Evolutionary conservation across 83 land plant species (phyloP).

Genomic region (Thuja plicata): DNA sequence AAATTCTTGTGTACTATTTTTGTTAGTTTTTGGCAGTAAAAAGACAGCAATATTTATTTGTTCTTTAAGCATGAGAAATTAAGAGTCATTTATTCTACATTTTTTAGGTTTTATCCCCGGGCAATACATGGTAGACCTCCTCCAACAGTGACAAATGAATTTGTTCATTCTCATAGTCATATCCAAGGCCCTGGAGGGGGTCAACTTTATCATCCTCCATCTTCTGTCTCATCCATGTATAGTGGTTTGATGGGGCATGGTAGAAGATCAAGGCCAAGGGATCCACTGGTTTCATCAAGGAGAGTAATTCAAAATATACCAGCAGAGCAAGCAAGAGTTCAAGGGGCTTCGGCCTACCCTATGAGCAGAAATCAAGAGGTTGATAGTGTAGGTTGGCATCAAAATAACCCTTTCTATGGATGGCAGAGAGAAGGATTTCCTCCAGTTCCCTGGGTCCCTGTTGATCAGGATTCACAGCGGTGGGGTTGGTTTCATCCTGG

Average conservation of each 20-base stretch:
- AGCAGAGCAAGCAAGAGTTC: conserved; percentile 10
- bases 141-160: conserved; percentile 4
- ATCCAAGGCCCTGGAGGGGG: conserved; percentile 8
- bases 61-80: not conserved
- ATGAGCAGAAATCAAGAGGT: conserved; percentile 33
- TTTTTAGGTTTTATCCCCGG: conserved; percentile 14
- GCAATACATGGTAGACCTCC: conserved; percentile 3
- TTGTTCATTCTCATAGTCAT: conserved; percentile 12
- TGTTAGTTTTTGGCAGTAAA: too few relatives aligned
- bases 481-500: conserved; percentile 35
- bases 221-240: not conserved
- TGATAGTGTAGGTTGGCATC: conserved; percentile 22
- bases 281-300: conserved; percentile 4
- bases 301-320: conserved; percentile 15
- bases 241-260: conserved; percentile 1
- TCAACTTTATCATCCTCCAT: conserved; percentile 6
- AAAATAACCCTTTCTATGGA: conserved; percentile 25
- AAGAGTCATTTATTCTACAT: not conserved
- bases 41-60: not conserved
- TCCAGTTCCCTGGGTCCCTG: conserved; percentile 27
- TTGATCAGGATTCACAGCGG: conserved; percentile 31
- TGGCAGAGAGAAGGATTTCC: conserved; percentile 56
- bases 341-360: conserved; percentile 9
- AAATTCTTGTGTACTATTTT: too few relatives aligned
- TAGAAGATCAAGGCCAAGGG: conserved; percentile 12